Evolutionary conservation across 495 filamentous ascomycete species (phyloP).

Genomic region (Neurospora sp.): DNA sequence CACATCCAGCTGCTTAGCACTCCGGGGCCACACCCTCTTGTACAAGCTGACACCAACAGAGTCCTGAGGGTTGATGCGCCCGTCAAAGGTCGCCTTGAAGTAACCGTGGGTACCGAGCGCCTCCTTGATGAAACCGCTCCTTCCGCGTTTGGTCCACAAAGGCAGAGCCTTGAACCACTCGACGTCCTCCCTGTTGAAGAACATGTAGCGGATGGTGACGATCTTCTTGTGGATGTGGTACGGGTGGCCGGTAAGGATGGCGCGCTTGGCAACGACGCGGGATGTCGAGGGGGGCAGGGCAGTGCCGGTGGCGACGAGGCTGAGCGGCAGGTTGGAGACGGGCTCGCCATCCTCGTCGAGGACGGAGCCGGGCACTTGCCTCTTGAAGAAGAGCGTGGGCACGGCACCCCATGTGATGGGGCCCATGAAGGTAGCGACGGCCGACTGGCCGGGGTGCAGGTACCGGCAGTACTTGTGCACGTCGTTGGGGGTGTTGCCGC

Average conservation of each 20-base stretch:
- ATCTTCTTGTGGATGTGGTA: slow-evolving; percentile 97
- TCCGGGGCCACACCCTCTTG: slow-evolving; percentile 83
- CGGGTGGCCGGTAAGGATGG: slow-evolving; percentile 90
- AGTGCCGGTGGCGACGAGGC: slow-evolving; percentile 77
- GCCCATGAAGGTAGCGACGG: slow-evolving; percentile 82
- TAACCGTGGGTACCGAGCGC: slow-evolving; percentile 92
- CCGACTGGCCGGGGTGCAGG: slow-evolving; percentile 81
- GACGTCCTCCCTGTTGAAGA: slow-evolving; percentile 93
- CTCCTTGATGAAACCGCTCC: slow-evolving; percentile 87
- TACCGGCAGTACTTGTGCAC: slow-evolving; percentile 95
- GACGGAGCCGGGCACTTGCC: slow-evolving; percentile 21
- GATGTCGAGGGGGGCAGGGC: slow-evolving; percentile 64
- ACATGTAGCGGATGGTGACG: slow-evolving; percentile 97
- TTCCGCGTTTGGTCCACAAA: slow-evolving; percentile 83
- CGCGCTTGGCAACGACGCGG: slow-evolving; percentile 84
- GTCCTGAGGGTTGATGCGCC: slow-evolving; percentile 88
- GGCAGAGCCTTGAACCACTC: slow-evolving; percentile 94
- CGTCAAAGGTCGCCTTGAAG: slow-evolving; percentile 98
- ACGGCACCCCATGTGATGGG: slow-evolving; percentile 89
- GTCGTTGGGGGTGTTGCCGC: slow-evolving; percentile 80
- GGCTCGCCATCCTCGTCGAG: slow-evolving; percentile 18
- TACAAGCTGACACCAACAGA: slow-evolving; percentile 85
- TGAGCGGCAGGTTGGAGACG: slow-evolving; percentile 32
- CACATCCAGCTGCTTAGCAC: slow-evolving; percentile 43
- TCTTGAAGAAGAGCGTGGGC: slow-evolving; percentile 77